These are phyloP conservation scores for Xanthoconium separans DNA, from an alignment of 1,284 basidiomycete species.

Conservation along the genomic window DNA sequence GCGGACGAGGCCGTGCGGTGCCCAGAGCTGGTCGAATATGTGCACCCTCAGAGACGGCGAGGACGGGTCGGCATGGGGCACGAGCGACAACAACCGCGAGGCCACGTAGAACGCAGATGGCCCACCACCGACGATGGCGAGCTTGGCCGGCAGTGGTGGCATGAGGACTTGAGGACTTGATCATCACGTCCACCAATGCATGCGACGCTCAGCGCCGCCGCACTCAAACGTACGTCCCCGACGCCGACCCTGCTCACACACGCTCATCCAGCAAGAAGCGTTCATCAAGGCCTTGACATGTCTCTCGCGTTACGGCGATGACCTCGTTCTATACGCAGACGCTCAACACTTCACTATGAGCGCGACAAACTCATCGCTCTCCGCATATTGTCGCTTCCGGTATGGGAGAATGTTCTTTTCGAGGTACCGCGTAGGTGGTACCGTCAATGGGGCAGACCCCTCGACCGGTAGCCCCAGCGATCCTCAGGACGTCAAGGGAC, in stretches of 20 bases:
- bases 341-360: slow-evolving; percentile 61
- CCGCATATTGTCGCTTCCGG: slow-evolving; percentile 78
- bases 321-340: slow-evolving; percentile 65
- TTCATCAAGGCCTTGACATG: slow-evolving; percentile 72
- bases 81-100: slow-evolving; percentile 70
- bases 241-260: slow-evolving; percentile 4
- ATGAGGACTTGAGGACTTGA: slow-evolving; percentile 14
- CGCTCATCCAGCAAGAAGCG: slow-evolving; percentile 42
- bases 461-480: slow-evolving; percentile 24
- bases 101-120: slow-evolving; percentile 97
- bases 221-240: slow-evolving; percentile 46
- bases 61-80: slow-evolving; percentile 44
- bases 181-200: slow-evolving; percentile 36
- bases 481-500: slow-evolving; percentile 50
- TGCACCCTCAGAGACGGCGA: slow-evolving; percentile 64
- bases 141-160: slow-evolving; percentile 41
- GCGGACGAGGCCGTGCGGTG: slow-evolving; percentile 92
- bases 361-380: slow-evolving; percentile 72
- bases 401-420: slow-evolving; percentile 69
- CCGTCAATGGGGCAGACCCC: slow-evolving; percentile 20
- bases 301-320: slow-evolving; percentile 77
- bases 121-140: slow-evolving; percentile 87
- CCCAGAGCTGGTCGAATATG: slow-evolving; percentile 91
- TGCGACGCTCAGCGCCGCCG: slow-evolving; percentile 43
- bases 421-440: slow-evolving; percentile 50